These are phyloP conservation scores for Petunia axillaris DNA, from an alignment of 257 asterid genomes.

Conservation along the genomic window DNA sequence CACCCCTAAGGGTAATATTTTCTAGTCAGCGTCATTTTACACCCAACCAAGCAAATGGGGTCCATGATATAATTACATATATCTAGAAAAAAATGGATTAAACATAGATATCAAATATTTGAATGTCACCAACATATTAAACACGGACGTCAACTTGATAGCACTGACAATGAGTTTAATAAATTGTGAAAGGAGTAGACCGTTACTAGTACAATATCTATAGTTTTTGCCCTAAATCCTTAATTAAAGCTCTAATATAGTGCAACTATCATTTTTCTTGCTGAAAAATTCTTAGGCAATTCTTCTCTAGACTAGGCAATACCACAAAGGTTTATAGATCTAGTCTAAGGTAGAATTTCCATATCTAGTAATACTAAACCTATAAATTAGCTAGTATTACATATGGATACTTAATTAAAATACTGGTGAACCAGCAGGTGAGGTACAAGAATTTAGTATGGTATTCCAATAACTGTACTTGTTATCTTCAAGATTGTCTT, in stretches of 20 bases:
- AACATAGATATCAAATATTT: neutral
- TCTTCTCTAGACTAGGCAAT: neutral
- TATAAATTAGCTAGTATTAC: neutral
- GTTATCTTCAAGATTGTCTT: neutral
- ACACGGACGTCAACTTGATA: neutral
- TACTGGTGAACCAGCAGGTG: constrained; percentile 14
- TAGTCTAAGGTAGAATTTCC: constrained; percentile 24
- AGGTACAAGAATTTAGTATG: constrained; percentile 15
- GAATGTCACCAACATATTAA: neutral
- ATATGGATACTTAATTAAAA: constrained; percentile 9
- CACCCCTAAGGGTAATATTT: too few species aligned
- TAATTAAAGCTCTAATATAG: neutral
- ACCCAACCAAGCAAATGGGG: neutral
- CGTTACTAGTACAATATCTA: neutral
- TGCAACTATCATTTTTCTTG: neutral
- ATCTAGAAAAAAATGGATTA: neutral
- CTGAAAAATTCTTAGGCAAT: neutral
- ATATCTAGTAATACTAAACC: neutral
- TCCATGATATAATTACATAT: neutral
- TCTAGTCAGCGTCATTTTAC: too few species aligned
- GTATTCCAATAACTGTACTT: constrained; percentile 8
- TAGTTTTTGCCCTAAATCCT: neutral
- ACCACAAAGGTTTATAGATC: neutral
- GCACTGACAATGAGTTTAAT: neutral
- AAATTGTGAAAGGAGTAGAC: neutral